Evolutionary conservation across 2,329 filamentous ascomycete species (phyloP).

Genomic region (Colletotrichum sp.): DNA sequence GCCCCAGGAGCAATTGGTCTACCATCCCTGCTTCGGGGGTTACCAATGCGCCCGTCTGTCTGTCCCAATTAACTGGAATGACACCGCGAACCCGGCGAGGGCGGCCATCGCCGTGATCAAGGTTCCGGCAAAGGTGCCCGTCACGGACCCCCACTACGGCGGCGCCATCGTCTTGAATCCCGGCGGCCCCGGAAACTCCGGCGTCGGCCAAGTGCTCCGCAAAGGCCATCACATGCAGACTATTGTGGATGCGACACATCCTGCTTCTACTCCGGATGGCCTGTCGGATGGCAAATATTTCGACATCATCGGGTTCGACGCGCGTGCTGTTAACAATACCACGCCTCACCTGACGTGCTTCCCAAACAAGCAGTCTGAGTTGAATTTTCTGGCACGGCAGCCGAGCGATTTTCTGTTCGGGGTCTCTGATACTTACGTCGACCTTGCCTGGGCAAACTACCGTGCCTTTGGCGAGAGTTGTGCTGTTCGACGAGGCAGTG

Average conservation of each 20-base stretch:
- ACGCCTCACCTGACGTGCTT: constrained; percentile 44
- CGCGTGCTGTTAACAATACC: constrained; percentile 45
- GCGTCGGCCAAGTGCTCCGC: constrained; percentile 12
- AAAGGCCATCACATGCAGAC: constrained; percentile 12
- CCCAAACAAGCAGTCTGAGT: constrained; percentile 19
- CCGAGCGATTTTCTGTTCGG: constrained; percentile 2
- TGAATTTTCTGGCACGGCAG: neutral
- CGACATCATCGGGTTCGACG: constrained; percentile 48
- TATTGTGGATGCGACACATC: neutral
- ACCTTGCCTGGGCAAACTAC: constrained; percentile 25
- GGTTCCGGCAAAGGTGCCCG: constrained; percentile 17
- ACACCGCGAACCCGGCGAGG: neutral
- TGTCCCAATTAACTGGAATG: constrained; percentile 20
- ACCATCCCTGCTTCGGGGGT: constrained; percentile 10
- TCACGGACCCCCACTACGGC: constrained; percentile 19
- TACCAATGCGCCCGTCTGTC: constrained; percentile 19
- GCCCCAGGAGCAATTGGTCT: neutral
- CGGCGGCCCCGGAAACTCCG: constrained; percentile 21
- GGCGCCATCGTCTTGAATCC: constrained; percentile 18
- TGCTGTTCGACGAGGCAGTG: constrained; percentile 9
- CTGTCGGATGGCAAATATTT: constrained; percentile 27
- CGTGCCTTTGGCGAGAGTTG: constrained; percentile 26
- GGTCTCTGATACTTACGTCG: constrained; percentile 20
- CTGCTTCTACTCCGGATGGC: neutral
- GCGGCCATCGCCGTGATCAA: constrained; percentile 18